Evolutionary conservation across 768 basidiomycete genomes (phyloP), one percentile per base, ranked within the genome.

Genomic region (Infundibulicybe gibba): DNA sequence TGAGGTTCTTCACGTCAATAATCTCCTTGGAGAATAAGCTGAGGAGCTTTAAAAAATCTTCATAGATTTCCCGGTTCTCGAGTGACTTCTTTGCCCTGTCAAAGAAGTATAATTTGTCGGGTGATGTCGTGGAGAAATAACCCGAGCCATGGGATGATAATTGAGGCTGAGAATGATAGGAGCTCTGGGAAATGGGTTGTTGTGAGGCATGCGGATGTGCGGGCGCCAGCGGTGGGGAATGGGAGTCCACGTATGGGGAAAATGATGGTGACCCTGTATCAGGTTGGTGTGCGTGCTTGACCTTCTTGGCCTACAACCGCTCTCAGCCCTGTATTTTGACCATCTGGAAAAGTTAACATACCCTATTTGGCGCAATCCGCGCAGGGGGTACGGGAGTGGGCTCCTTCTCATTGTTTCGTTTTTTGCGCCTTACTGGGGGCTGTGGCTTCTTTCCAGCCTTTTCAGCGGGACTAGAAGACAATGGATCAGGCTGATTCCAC

Each of bases 1-100:
- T 72, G 25, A 99, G 80, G 10, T 82, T 84, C 59, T 82, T 82
- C 41, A 83, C 71, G 59, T 97, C 91, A 57, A 99, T 88, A 56
- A 98, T 85, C 49, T 97, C 94, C 56, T 86, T 88, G 13, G 90
- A 85, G 66, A 89, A 99, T 41, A 98, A 75, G 61, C 83, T 87
- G 43, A 98, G 76, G 20, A 98, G 74, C 69, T 95, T 97, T 58
- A 98, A 71, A 65, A 98, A 98, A 55, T 98, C 95, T 57, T 97
- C 93, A 57, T 90, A 92, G 32, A 81, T 75, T 44, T 87, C 87
- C 49, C 80, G 77, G 61, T 72, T 80, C 60, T 90, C 90, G 6
- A 92, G 66, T 0, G 81, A 71, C 54, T 83, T 85, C 65, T 89
- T 95, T 52, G 93, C 90, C 35, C 90, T 83, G 60, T 98, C 97